phyloP scores from a whole-genome alignment of 2,329 filamentous ascomycete genomes.

The Plenodomus biglobosus region DNA sequence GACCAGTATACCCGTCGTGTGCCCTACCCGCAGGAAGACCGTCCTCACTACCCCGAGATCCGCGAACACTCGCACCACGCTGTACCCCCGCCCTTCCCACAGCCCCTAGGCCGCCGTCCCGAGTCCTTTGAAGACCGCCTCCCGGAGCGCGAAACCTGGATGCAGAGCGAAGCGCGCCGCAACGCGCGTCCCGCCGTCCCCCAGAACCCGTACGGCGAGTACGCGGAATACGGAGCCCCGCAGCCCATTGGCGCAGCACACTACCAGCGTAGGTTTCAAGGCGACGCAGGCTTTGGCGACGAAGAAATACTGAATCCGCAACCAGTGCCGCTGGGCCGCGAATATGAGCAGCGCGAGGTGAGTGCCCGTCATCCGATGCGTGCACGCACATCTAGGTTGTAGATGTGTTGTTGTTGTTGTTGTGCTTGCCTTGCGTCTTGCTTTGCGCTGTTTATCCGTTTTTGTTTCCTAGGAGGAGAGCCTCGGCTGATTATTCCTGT shows the following conservation, averaged over 20 bases:
- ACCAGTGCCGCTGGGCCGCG: slow-evolving; percentile 36
- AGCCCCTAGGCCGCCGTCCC: slow-evolving; percentile 34
- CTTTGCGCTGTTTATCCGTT: too few relatives aligned
- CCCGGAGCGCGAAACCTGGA: slow-evolving; percentile 40
- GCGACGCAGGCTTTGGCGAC: slow-evolving; percentile 43
- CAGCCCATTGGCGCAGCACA: slow-evolving; percentile 33
- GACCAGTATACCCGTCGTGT: slow-evolving; percentile 10
- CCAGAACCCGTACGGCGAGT: slow-evolving; percentile 26
- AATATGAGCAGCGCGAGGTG: slow-evolving; percentile 39
- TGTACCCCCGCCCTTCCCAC: slow-evolving; percentile 11
- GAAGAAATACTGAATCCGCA: slow-evolving; percentile 42
- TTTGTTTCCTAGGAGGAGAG: background rate
- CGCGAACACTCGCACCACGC: slow-evolving; percentile 6
- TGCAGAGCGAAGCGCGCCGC: slow-evolving; percentile 29
- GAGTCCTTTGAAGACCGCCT: slow-evolving; percentile 42
- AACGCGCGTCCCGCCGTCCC: slow-evolving; percentile 8
- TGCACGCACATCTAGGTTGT: background rate
- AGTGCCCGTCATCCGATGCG: slow-evolving; percentile 14
- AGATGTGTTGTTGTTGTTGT: background rate
- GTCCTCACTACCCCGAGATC: slow-evolving; percentile 22
- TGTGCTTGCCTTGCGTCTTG: too few relatives aligned
- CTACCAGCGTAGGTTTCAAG: slow-evolving; percentile 38
- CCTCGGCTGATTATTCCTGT: slow-evolving; percentile 4
- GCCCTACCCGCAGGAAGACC: slow-evolving; percentile 23
- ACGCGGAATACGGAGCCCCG: slow-evolving; percentile 37